A percentile compares a stretch with the other conserved stretches of the same genome.
Conservation (phyloP, 164 flowering plant species). For the Vitis riparia region DNA sequence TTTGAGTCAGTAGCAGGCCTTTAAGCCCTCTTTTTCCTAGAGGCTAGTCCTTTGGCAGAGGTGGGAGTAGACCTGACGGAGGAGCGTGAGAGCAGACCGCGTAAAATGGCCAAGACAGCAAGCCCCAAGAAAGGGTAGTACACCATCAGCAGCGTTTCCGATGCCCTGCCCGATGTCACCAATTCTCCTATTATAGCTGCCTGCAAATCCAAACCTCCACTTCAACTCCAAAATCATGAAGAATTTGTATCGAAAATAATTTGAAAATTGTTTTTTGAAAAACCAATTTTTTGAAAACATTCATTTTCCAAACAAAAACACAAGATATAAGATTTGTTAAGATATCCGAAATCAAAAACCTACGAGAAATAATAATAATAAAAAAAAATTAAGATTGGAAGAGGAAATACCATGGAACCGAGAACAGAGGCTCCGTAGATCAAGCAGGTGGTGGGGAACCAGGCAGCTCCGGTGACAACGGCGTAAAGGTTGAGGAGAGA, state of each 20-base stretch:
- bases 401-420: conserved; percentile 36
- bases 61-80: conserved; percentile 5
- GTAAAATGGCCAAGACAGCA: conserved; percentile 49
- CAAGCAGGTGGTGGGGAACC: conserved; percentile 66
- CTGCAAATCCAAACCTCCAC: conserved; percentile 20
- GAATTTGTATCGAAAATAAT: too few relatives aligned
- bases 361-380: background rate
- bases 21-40: conserved; percentile 59
- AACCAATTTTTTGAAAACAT: too few relatives aligned
- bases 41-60: conserved; percentile 24
- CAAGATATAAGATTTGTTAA: too few relatives aligned
- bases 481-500: conserved; percentile 51
- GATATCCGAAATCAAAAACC: background rate
- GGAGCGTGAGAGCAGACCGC: conserved; percentile 48
- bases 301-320: too few relatives aligned
- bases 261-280: too few relatives aligned
- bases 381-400: background rate
- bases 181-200: conserved; percentile 56
- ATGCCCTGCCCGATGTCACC: conserved; percentile 51
- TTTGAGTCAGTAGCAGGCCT: too few relatives aligned
- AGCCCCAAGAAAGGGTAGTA: conserved; percentile 61
- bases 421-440: conserved; percentile 58
- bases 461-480: conserved; percentile 37
- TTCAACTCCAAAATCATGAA: too few relatives aligned
- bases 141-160: conserved; percentile 48